Conservation (phyloP, 352 stramenopile genomes). For the Poterioochromonas sp. region DNA sequence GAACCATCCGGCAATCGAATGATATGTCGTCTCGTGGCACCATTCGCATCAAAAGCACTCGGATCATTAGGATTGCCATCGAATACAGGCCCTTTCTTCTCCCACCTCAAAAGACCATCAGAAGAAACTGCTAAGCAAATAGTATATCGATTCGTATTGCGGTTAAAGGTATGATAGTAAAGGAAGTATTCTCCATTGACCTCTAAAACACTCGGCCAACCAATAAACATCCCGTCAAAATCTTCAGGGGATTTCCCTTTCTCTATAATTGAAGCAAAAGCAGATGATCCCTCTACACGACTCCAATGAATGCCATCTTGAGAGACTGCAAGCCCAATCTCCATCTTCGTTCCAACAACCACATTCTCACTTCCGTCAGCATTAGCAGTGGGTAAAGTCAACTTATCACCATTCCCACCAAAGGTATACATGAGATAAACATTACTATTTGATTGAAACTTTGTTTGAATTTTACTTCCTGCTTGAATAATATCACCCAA, state of each 20-base stretch:
- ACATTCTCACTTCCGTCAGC: background rate
- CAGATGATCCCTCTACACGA: constrained; percentile 21
- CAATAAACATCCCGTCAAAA: background rate
- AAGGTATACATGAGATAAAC: constrained; percentile 25
- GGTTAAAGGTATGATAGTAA: background rate
- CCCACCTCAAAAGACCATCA: background rate
- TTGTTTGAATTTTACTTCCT: background rate
- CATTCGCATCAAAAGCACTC: background rate
- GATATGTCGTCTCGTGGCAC: background rate
- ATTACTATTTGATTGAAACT: background rate
- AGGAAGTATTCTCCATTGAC: background rate
- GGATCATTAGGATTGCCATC: background rate
- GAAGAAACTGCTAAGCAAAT: background rate
- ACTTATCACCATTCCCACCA: constrained; percentile 7
- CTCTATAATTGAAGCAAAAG: constrained; percentile 22
- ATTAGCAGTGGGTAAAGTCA: too few relatives aligned
- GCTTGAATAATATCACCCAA: constrained; percentile 17
- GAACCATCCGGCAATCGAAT: background rate
- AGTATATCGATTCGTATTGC: background rate
- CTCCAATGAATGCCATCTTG: constrained; percentile 24
- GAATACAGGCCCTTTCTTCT: background rate
- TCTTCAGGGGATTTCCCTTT: background rate
- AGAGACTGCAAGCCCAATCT: constrained; percentile 22
- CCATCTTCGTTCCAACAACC: background rate
- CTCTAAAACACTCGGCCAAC: background rate